Percentiles rank a stretch among this genome's conserved stretches.
phyloP scores from a whole-genome alignment of 2,329 filamentous ascomycete species.

The Sarocladium brachiariae region DNA sequence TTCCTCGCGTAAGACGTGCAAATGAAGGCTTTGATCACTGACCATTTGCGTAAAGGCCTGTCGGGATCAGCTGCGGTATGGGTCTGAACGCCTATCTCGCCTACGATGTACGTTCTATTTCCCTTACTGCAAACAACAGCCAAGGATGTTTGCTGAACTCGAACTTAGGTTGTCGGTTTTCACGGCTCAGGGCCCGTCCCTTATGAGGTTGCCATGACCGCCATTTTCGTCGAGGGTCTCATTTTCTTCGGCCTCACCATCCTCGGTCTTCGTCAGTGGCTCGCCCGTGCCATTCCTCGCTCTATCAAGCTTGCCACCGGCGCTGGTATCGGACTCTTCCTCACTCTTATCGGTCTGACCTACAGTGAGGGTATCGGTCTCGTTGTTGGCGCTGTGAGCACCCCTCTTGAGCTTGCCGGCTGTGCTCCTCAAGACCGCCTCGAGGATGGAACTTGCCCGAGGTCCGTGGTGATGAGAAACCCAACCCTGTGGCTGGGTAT shows the following conservation, averaged over 20 bases:
- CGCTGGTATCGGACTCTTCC: constrained; percentile 72
- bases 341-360: constrained; percentile 62
- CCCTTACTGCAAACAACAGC: constrained; percentile 9
- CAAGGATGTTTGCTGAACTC: constrained; percentile 13
- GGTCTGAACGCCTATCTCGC: constrained; percentile 75
- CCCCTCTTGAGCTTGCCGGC: constrained; percentile 65
- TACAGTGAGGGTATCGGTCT: constrained; percentile 72
- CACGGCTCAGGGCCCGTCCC: constrained; percentile 66
- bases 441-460: constrained; percentile 41
- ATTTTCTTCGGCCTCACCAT: constrained; percentile 70
- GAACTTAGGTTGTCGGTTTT: constrained; percentile 50
- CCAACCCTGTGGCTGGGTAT: constrained; percentile 77
- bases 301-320: constrained; percentile 78
- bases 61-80: constrained; percentile 22
- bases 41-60: constrained; percentile 12
- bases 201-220: constrained; percentile 66
- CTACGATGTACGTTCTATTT: constrained; percentile 38
- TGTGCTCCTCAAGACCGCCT: constrained; percentile 39
- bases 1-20: no score
- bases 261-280: constrained; percentile 75
- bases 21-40: background rate
- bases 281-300: constrained; percentile 68
- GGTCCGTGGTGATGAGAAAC: constrained; percentile 61
- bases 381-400: constrained; percentile 55
- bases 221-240: constrained; percentile 75